These are phyloP conservation scores for Polygonum maritimum DNA, from an alignment of 148 eudicot species.

Conservation along the genomic window DNA sequence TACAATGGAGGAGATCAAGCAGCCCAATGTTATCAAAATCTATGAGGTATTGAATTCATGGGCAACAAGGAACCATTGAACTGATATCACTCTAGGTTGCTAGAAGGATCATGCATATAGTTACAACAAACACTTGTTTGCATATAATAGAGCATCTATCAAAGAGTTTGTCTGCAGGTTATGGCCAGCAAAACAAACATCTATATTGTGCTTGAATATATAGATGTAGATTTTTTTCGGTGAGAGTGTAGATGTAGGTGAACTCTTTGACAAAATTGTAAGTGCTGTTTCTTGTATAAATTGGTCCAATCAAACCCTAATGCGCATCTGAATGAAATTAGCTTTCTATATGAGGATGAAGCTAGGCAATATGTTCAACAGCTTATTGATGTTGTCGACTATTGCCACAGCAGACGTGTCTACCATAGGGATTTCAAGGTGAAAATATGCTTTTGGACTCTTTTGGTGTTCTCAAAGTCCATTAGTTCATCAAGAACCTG, in stretches of 20 bases:
- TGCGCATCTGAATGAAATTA: not conserved
- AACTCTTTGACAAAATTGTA: constrained; percentile 86
- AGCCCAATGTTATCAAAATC: constrained; percentile 72
- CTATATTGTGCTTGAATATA: constrained; percentile 79
- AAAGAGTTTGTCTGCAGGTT: constrained; percentile 35
- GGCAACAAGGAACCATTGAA: not conserved
- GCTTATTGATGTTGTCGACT: constrained; percentile 85
- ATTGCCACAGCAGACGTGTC: constrained; percentile 95
- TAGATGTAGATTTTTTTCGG: too few species aligned
- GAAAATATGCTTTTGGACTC: constrained; percentile 76
- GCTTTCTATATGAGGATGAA: constrained; percentile 37
- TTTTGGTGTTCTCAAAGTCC: constrained; percentile 61
- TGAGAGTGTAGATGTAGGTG: constrained; percentile 84
- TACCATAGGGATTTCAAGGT: constrained; percentile 95
- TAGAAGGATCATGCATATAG: not conserved
- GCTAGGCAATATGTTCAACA: constrained; percentile 88
- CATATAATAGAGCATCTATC: not conserved
- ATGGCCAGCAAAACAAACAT: constrained; percentile 95
- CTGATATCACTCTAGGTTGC: not conserved
- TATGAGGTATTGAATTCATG: constrained; percentile 41
- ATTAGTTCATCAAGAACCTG: too few species aligned
- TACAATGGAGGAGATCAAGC: constrained; percentile 80
- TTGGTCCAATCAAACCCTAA: not conserved
- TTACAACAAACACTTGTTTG: not conserved
- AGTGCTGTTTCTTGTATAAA: not conserved